A percentile compares a stretch with the other conserved stretches of the same genome.
phyloP scores from a whole-genome alignment of 2,329 filamentous ascomycete genomes.

The Dactylellina leptospora region DNA sequence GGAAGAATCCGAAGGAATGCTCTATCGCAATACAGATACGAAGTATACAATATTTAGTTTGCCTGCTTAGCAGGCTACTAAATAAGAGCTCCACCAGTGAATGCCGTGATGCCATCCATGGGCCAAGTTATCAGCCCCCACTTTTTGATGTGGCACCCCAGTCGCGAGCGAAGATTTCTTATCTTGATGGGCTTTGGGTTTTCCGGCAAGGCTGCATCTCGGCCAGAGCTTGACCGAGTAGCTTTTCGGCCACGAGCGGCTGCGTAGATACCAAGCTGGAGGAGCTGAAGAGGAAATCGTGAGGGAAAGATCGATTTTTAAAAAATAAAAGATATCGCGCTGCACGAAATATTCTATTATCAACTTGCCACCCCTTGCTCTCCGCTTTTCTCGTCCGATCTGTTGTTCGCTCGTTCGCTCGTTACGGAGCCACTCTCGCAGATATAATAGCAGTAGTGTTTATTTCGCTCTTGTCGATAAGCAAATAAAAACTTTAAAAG shows the following conservation, averaged over 20 bases:
- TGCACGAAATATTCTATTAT: not conserved
- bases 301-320: not conserved
- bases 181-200: slow-evolving; percentile 14
- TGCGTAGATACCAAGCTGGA: not conserved
- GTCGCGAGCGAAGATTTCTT: slow-evolving; percentile 16
- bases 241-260: slow-evolving; percentile 14
- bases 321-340: not conserved
- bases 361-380: not conserved
- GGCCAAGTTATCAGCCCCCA: slow-evolving; percentile 7
- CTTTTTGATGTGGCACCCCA: not conserved
- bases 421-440: too few species aligned
- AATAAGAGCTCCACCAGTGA: not conserved
- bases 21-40: too few species aligned
- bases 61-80: not conserved
- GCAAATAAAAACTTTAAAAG: slow-evolving; percentile 9
- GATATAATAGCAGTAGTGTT: not conserved
- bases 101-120: not conserved
- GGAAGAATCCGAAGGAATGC: too few species aligned
- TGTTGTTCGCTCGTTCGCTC: slow-evolving; percentile 10
- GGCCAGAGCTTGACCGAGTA: slow-evolving; percentile 1
- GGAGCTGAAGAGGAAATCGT: slow-evolving; percentile 10
- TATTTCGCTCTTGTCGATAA: not conserved
- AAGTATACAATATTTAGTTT: too few species aligned
- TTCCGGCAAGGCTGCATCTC: slow-evolving; percentile 42
- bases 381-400: not conserved